Base-by-base conservation (phyloP, 179 eudicot genomes). In the Silene noctiflora region DNA sequence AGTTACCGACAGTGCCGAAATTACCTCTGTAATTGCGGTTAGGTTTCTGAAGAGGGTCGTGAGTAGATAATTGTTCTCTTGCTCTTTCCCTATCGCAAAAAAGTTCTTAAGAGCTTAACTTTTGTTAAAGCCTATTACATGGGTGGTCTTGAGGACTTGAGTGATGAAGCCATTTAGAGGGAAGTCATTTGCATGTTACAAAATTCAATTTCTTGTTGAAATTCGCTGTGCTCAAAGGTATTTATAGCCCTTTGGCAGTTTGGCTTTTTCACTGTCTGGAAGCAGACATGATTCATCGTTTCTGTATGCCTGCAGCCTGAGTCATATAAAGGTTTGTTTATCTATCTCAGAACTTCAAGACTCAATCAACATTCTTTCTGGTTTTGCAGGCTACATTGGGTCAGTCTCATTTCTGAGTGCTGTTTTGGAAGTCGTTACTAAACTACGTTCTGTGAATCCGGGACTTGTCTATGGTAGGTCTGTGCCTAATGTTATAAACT, bases 381-480 rank as follows among this genome's bases (percentile, higher is more conserved):
- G 55, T 75, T 77, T 80, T 86, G 82, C 85, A 94, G 98, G 98
- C 39, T 94, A 94, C 84, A 91, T 94, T 77, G 98, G 98, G 75
- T 94, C 98, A 2, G 93, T 90, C 72, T 91, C 98, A 75, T 92
- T 94, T 85, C 77, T 94, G 84, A 81, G 88, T 68, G 82, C 93
- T 66, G 87, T 92, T 29, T 79, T 92, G 83, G 89, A 88, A 89
- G 98, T 92, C 58, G 86, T 92, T 76, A 75, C 81, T 14, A 92
- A 94, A 82, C 89, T 94, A 62, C 96, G 97, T 51, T 85, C 93
- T n/a, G 84, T 92, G 79, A 94, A 94, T 83, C 98, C 98, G 42
- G 82, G 83, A 77, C 98, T 94, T 84, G 75, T 83, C 39, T 94
- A 89, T 83, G 98, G 98, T 94, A 80, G 79, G 92, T 69, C 48